Evolutionary conservation across 1,284 basidiomycete species (phyloP).

Genomic region (Pseudozyma tsukubaensis): DNA sequence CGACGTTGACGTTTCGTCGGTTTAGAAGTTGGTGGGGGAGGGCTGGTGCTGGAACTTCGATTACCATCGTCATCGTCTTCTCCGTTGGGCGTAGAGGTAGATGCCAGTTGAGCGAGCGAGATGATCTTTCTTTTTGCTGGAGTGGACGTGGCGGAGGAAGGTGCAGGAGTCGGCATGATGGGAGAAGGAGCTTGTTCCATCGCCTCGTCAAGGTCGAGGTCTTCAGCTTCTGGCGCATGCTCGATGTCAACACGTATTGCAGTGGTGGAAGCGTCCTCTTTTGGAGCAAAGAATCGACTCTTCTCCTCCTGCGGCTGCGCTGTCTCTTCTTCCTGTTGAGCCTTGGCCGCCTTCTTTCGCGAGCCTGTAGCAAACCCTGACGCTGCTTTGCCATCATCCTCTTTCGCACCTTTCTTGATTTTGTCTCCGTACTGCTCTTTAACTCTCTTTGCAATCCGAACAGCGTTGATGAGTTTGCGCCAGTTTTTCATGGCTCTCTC

Average conservation of each 20-base stretch:
- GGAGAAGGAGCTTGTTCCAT: background rate
- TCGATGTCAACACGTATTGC: background rate
- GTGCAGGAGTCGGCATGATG: background rate
- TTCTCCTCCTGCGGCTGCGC: slow-evolving; percentile 15
- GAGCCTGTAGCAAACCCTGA: background rate
- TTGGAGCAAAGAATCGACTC: slow-evolving; percentile 29
- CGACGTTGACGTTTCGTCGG: slow-evolving; percentile 19
- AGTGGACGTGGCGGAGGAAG: slow-evolving; percentile 8
- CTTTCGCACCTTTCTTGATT: slow-evolving; percentile 13
- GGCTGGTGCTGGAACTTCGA: slow-evolving; percentile 10
- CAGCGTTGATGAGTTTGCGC: slow-evolving; percentile 85
- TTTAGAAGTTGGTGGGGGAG: background rate
- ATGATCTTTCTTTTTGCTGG: slow-evolving; percentile 43
- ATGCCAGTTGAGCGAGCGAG: slow-evolving; percentile 45
- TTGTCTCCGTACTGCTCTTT: slow-evolving; percentile 78
- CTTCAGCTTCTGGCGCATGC: slow-evolving; percentile 4
- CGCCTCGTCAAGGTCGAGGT: slow-evolving; percentile 9
- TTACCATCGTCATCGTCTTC: slow-evolving; percentile 9
- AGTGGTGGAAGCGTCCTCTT: background rate
- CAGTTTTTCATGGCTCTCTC: slow-evolving; percentile 88
- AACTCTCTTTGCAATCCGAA: slow-evolving; percentile 84
- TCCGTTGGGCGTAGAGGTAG: background rate
- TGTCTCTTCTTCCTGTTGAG: background rate
- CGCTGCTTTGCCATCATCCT: slow-evolving; percentile 1
- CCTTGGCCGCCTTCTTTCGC: background rate